A percentile compares a stretch with the other conserved stretches of the same genome.
Conservation (phyloP, 129 eudicot genomes). For the Flaveria ramosissima region DNA sequence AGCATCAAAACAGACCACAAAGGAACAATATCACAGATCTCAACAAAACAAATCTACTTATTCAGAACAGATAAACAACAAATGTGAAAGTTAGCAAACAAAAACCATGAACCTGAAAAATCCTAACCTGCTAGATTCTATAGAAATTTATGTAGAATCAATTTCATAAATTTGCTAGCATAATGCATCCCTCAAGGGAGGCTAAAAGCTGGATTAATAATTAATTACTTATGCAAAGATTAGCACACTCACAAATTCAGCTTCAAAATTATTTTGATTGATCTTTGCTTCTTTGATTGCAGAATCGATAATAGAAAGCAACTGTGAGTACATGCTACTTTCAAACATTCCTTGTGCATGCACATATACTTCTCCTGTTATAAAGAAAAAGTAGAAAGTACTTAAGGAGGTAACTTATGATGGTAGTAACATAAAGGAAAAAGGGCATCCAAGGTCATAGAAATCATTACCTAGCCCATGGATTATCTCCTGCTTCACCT, state of each 20-base stretch:
- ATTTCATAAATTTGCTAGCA: background rate
- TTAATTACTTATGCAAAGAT: conserved; percentile 20
- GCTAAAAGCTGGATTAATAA: conserved; percentile 11
- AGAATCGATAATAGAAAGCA: conserved; percentile 64
- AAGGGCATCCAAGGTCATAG: background rate
- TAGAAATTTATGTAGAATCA: background rate
- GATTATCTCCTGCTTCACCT: conserved; percentile 94
- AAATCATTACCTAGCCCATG: conserved; percentile 82
- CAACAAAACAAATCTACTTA: background rate
- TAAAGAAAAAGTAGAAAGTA: background rate
- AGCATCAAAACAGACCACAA: no score
- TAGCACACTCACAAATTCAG: conserved; percentile 75
- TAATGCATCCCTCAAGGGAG: conserved; percentile 20
- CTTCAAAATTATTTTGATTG: conserved; percentile 64
- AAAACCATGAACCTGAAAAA: background rate
- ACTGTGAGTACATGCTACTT: conserved; percentile 68
- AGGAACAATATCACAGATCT: background rate
- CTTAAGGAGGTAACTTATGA: background rate
- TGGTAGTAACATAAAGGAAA: background rate
- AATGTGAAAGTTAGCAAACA: background rate
- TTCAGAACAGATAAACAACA: background rate
- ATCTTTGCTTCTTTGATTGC: conserved; percentile 59
- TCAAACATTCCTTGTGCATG: conserved; percentile 95
- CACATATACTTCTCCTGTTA: conserved; percentile 79
- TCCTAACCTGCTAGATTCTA: background rate